phyloP scores from a whole-genome alignment of 176 grass and related monocot species.

The Tillandsia leiboldiana region DNA sequence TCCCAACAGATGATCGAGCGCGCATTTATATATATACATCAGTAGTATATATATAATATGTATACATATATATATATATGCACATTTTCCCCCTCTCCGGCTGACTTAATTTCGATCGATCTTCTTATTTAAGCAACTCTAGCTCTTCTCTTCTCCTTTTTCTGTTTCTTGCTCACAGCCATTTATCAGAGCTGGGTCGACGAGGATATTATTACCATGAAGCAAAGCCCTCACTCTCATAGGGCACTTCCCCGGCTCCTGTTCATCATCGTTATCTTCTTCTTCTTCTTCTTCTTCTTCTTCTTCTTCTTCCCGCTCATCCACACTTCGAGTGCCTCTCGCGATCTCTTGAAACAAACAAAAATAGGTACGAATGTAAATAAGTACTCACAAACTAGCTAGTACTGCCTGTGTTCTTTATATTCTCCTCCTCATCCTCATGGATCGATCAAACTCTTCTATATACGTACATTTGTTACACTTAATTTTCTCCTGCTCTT shows the following conservation, averaged over 20 bases:
- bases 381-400: neutral
- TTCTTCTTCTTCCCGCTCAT: conserved; percentile 2
- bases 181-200: neutral
- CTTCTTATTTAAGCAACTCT: too few species aligned
- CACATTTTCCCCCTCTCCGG: too few species aligned
- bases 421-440: neutral
- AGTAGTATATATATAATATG: too few species aligned
- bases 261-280: conserved; percentile 9
- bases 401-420: too few species aligned
- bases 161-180: neutral
- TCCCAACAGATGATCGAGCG: too few species aligned
- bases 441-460: neutral
- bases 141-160: too few species aligned
- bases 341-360: neutral
- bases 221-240: neutral
- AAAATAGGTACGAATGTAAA: neutral
- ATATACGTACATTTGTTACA: neutral
- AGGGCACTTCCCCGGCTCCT: conserved; percentile 1
- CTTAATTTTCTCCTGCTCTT: too few species aligned
- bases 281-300: neutral
- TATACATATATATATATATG: too few species aligned
- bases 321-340: conserved; percentile 14
- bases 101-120: too few species aligned
- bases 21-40: too few species aligned
- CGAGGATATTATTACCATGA: neutral